Evolutionary conservation across 1,139 yeast species (phyloP).

Genomic region (Scheffersomyces parashehatae): DNA sequence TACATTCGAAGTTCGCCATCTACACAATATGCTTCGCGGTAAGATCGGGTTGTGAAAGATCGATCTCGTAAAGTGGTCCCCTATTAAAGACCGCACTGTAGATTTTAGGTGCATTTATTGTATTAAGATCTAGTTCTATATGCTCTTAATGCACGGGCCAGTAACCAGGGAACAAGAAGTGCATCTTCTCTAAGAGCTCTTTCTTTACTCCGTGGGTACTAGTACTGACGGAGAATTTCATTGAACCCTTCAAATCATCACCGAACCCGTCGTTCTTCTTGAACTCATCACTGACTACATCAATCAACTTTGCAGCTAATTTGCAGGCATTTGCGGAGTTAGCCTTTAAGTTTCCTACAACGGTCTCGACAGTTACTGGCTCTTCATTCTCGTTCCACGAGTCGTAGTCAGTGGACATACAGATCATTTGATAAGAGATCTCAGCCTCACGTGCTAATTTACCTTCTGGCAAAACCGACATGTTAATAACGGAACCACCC

Average conservation of each 20-base stretch:
- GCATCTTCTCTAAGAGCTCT: conserved; percentile 76
- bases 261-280: conserved; percentile 59
- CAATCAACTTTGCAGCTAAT: conserved; percentile 69
- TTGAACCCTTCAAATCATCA: conserved; percentile 67
- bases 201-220: conserved; percentile 72
- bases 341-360: conserved; percentile 85
- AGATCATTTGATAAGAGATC: conserved; percentile 93
- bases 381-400: conserved; percentile 97
- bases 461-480: conserved; percentile 95
- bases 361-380: conserved; percentile 96
- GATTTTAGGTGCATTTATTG: neutral
- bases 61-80: too few species aligned
- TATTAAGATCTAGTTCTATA: neutral
- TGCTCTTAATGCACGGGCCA: conserved; percentile 50
- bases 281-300: conserved; percentile 62
- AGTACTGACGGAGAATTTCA: conserved; percentile 83
- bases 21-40: too few species aligned
- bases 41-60: too few species aligned
- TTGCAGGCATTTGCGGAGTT: conserved; percentile 84
- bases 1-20: too few species aligned
- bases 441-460: conserved; percentile 97
- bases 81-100: too few species aligned
- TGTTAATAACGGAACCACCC: conserved; percentile 95
- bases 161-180: conserved; percentile 89
- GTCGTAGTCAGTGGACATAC: conserved; percentile 98